Evolutionary conservation across 306 rosid species (phyloP).

Genomic region (Mucuna pruriens): DNA sequence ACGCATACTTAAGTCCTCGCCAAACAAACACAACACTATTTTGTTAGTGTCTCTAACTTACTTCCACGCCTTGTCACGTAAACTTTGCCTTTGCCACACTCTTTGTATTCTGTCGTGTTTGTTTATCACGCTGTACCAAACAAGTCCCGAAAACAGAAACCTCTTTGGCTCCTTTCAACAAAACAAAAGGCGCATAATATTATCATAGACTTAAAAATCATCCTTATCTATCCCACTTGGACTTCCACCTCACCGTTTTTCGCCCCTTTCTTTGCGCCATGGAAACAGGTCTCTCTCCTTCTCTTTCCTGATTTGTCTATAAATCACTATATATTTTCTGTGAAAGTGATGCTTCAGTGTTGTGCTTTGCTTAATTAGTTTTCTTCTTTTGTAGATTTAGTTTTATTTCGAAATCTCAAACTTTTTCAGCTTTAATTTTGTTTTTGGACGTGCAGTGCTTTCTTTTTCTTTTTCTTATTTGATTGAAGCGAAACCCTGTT

Average conservation of each 20-base stretch:
- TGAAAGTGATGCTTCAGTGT: background rate
- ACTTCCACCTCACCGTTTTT: slow-evolving; percentile 69
- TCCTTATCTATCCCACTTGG: slow-evolving; percentile 59
- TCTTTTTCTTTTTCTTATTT: background rate
- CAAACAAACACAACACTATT: background rate
- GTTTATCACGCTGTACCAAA: background rate
- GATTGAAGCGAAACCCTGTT: background rate
- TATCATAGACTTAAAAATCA: background rate
- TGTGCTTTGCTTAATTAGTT: background rate
- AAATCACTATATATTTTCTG: slow-evolving; percentile 24
- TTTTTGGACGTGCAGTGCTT: background rate
- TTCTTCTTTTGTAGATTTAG: background rate
- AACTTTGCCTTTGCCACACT: background rate
- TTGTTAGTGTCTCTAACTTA: background rate
- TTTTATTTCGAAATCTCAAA: slow-evolving; percentile 34
- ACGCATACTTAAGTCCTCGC: too few relatives aligned
- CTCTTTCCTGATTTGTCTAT: slow-evolving; percentile 35
- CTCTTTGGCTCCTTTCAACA: slow-evolving; percentile 17
- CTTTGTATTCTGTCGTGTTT: background rate
- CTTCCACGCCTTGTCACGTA: background rate
- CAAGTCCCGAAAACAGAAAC: slow-evolving; percentile 1
- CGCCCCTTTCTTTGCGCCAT: slow-evolving; percentile 49
- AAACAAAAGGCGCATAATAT: background rate
- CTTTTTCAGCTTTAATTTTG: background rate
- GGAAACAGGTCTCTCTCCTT: slow-evolving; percentile 60